Percentiles rank a stretch among this genome's conserved stretches.
phyloP scores from a whole-genome alignment of 139 green algal genomes.

The Klebsormidium nitens region DNA sequence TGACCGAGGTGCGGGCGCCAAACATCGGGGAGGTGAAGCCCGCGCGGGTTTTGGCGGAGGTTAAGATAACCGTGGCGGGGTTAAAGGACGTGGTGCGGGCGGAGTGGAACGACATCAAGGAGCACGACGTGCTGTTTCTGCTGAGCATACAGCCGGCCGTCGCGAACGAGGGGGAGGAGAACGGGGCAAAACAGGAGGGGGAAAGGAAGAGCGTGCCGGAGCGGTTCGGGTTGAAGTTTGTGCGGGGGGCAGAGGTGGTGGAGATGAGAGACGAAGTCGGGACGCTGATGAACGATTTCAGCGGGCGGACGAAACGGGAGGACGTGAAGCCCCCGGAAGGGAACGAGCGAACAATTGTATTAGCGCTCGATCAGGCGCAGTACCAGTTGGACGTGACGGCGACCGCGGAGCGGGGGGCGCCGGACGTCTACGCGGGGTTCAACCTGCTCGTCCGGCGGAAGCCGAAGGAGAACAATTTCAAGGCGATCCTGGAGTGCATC shows the following conservation, averaged over 20 bases:
- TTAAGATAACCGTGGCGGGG: conserved; percentile 59
- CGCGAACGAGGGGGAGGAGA: not conserved
- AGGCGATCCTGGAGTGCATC: conserved; percentile 87
- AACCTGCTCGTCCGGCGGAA: conserved; percentile 85
- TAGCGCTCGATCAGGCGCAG: conserved; percentile 88
- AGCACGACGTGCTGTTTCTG: conserved; percentile 96
- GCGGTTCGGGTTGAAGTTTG: conserved; percentile 63
- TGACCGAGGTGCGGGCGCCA: conserved; percentile 69
- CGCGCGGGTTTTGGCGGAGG: conserved; percentile 65
- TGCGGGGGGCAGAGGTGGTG: conserved; percentile 80
- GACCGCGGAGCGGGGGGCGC: not conserved
- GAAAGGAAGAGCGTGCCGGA: conserved; percentile 34
- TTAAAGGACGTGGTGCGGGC: conserved; percentile 54
- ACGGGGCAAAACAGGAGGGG: no score
- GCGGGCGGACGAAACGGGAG: conserved; percentile 58
- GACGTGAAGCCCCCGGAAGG: conserved; percentile 62
- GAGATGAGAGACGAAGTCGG: conserved; percentile 61
- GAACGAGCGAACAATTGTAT: conserved; percentile 62
- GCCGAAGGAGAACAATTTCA: conserved; percentile 99
- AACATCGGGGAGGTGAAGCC: conserved; percentile 83
- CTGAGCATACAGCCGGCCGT: conserved; percentile 48
- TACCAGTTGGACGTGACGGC: conserved; percentile 81
- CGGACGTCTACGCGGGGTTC: conserved; percentile 76
- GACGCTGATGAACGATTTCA: conserved; percentile 94
- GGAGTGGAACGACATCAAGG: conserved; percentile 89